Evolutionary conservation across 2,329 filamentous ascomycete species (phyloP).

Genomic region (Hymenoscyphus linearis): DNA sequence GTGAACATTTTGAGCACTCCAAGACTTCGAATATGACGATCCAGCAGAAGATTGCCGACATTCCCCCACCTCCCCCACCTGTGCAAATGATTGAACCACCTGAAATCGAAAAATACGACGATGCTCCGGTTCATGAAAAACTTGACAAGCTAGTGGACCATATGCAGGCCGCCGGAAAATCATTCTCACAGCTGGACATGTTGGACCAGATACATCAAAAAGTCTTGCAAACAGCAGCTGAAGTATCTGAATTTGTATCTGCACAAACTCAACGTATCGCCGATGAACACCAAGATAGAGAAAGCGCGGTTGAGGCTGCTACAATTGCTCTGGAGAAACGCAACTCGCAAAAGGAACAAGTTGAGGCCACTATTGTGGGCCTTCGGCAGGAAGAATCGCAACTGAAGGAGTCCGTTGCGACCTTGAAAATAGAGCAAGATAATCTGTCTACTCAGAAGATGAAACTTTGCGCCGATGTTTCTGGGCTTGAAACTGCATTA

Average conservation of each 20-base stretch:
- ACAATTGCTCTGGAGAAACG: slow-evolving; percentile 75
- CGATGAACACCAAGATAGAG: slow-evolving; percentile 72
- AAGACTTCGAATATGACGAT: slow-evolving; percentile 57
- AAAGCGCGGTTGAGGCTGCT: slow-evolving; percentile 75
- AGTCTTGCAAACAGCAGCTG: slow-evolving; percentile 76
- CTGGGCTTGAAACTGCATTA: slow-evolving; percentile 84
- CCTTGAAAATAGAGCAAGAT: slow-evolving; percentile 58
- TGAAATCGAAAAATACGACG: slow-evolving; percentile 55
- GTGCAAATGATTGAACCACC: slow-evolving; percentile 49
- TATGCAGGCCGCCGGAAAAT: slow-evolving; percentile 60
- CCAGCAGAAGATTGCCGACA: slow-evolving; percentile 51
- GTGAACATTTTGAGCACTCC: slow-evolving; percentile 83
- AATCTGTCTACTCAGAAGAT: slow-evolving; percentile 72
- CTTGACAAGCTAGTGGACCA: slow-evolving; percentile 55
- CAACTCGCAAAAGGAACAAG: slow-evolving; percentile 58
- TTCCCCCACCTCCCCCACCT: slow-evolving; percentile 40
- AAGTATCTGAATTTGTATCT: slow-evolving; percentile 77
- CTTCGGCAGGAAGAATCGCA: slow-evolving; percentile 57
- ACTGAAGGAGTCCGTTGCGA: slow-evolving; percentile 50
- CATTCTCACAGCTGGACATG: slow-evolving; percentile 70
- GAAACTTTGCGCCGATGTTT: slow-evolving; percentile 77
- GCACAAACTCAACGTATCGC: slow-evolving; percentile 69
- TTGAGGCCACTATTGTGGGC: slow-evolving; percentile 45
- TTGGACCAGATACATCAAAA: slow-evolving; percentile 86
- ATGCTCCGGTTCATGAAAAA: slow-evolving; percentile 54